Evolutionary conservation across 768 basidiomycete genomes (phyloP).

Genomic region (Leccinum boreale): DNA sequence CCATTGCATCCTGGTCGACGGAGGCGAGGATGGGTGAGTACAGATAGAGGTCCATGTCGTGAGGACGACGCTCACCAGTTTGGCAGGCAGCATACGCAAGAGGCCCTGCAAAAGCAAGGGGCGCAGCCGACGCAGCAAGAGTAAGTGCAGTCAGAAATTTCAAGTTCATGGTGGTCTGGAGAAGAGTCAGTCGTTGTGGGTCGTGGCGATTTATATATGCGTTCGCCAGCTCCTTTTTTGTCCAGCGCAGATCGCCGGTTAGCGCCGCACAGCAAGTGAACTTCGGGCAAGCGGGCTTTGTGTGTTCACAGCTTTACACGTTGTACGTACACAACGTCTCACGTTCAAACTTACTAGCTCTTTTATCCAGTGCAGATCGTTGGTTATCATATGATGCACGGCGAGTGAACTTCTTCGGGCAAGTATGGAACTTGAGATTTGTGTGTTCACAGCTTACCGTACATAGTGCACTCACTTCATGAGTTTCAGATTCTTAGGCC

Average conservation of each 20-base stretch:
- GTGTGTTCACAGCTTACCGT: too few species aligned
- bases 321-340: not conserved
- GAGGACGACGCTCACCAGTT: slow-evolving; percentile 12
- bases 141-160: slow-evolving; percentile 19
- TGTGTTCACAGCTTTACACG: not conserved
- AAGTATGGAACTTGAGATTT: too few species aligned
- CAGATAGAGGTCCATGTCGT: not conserved
- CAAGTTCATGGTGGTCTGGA: slow-evolving; percentile 22
- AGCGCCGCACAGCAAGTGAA: not conserved
- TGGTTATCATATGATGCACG: too few species aligned
- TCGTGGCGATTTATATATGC: slow-evolving; percentile 6
- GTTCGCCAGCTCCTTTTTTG: not conserved
- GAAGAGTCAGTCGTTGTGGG: not conserved
- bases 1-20: slow-evolving; percentile 22
- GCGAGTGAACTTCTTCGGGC: too few species aligned
- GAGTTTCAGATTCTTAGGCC: too few species aligned
- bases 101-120: slow-evolving; percentile 15
- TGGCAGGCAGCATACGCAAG: slow-evolving; percentile 25
- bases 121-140: slow-evolving; percentile 11
- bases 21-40: not conserved
- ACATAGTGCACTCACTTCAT: too few species aligned
- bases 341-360: too few species aligned
- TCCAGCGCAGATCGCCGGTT: slow-evolving; percentile 1
- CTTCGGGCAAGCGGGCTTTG: not conserved
- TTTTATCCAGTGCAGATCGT: too few species aligned